A percentile compares a stretch with the other conserved stretches of the same genome.
These are phyloP conservation scores for Aspergillus sp. DNA, from an alignment of 2,329 filamentous ascomycete genomes.

Conservation along the genomic window DNA sequence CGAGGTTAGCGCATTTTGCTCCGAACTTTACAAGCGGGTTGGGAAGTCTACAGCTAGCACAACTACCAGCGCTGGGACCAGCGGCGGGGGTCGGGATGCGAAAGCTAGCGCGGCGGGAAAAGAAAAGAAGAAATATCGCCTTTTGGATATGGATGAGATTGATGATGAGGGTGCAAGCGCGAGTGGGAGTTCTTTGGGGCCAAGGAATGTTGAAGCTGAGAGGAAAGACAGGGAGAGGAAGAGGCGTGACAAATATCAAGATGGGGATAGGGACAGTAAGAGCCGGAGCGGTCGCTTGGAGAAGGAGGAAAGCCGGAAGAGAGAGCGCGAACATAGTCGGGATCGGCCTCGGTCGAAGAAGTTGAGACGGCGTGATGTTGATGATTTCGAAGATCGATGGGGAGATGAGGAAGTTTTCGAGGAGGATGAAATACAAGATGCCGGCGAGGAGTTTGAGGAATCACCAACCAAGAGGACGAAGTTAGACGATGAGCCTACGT, in stretches of 20 bases:
- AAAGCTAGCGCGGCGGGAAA: conserved; percentile 9
- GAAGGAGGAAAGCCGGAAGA: conserved; percentile 31
- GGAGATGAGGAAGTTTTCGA: conserved; percentile 66
- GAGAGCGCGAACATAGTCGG: conserved; percentile 37
- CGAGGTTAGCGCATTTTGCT: conserved; percentile 50
- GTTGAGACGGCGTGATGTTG: conserved; percentile 49
- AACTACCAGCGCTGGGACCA: background rate
- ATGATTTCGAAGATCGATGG: conserved; percentile 75
- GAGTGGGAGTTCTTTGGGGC: conserved; percentile 28
- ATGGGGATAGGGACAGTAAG: conserved; percentile 23
- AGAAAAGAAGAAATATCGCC: conserved; percentile 49
- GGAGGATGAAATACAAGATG: conserved; percentile 43
- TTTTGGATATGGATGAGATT: conserved; percentile 56
- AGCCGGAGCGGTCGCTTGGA: conserved; percentile 26
- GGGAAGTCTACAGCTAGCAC: conserved; percentile 22
- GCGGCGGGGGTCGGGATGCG: conserved; percentile 12
- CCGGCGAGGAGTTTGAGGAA: conserved; percentile 62
- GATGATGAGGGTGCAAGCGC: conserved; percentile 40
- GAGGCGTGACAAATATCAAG: conserved; percentile 1
- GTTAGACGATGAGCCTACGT: conserved; percentile 55
- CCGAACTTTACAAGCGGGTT: conserved; percentile 44
- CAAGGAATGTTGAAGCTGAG: conserved; percentile 38
- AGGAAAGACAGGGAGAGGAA: conserved; percentile 32
- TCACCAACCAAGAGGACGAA: conserved; percentile 71
- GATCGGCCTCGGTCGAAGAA: conserved; percentile 52